phyloP scores from a whole-genome alignment of 2,329 filamentous ascomycete species.

The Chaetomium sp. region DNA sequence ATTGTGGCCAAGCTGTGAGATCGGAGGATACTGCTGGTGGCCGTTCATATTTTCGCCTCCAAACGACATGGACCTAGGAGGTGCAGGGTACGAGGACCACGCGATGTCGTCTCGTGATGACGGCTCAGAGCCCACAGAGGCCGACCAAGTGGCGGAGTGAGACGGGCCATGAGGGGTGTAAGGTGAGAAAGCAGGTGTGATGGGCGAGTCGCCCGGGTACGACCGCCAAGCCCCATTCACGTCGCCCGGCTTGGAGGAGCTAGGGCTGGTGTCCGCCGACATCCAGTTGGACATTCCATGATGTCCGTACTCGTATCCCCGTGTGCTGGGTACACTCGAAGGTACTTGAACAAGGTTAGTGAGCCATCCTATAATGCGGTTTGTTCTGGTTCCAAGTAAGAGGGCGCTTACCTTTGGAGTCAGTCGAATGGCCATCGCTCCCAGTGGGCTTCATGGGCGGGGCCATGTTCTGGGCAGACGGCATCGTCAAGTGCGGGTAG shows the following conservation, averaged over 20 bases:
- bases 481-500: conserved; percentile 39
- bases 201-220: conserved; percentile 44
- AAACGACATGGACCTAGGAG: conserved; percentile 43
- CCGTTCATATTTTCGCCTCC: conserved; percentile 35
- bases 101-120: conserved; percentile 38
- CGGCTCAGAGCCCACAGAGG: conserved; percentile 32
- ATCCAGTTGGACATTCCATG: conserved; percentile 40
- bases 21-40: conserved; percentile 36
- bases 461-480: conserved; percentile 40
- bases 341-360: conserved; percentile 18
- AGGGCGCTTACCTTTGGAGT: conserved; percentile 38
- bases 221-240: conserved; percentile 42
- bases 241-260: conserved; percentile 38
- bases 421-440: conserved; percentile 33
- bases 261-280: conserved; percentile 35
- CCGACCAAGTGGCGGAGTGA: conserved; percentile 37
- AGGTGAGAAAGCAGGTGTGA: conserved; percentile 44
- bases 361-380: neutral
- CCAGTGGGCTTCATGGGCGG: conserved; percentile 36
- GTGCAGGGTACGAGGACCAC: conserved; percentile 39
- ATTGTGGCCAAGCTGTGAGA: conserved; percentile 30
- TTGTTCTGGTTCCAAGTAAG: neutral
- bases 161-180: conserved; percentile 39
- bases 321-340: conserved; percentile 29
- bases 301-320: conserved; percentile 35